phyloP scores from a whole-genome alignment of 352 stramenopile species.

The Phytophthora cactorum region DNA sequence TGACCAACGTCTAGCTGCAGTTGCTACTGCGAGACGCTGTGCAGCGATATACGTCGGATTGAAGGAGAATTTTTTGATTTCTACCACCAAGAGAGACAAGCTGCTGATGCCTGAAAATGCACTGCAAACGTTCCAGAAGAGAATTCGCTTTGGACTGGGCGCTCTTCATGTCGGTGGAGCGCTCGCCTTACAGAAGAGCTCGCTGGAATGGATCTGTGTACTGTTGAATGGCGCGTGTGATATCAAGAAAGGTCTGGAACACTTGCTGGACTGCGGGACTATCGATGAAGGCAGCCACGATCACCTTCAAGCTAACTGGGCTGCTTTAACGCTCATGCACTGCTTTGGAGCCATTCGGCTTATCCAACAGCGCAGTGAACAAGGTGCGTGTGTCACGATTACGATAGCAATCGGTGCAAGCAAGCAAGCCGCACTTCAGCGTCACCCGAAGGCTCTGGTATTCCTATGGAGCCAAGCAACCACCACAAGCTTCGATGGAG shows the following conservation, averaged over 20 bases:
- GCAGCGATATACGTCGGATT: conserved; percentile 34
- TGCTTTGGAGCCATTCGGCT: conserved; percentile 29
- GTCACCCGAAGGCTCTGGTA: conserved; percentile 39
- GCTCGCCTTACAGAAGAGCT: conserved; percentile 24
- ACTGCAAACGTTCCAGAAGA: conserved; percentile 18
- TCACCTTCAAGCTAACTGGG: conserved; percentile 36
- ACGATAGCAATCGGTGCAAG: not conserved
- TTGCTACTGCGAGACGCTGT: conserved; percentile 35
- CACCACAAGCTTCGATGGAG: conserved; percentile 11
- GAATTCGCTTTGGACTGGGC: conserved; percentile 42
- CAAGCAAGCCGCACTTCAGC: conserved; percentile 23
- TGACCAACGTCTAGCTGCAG: conserved; percentile 36
- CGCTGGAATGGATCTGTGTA: conserved; percentile 35
- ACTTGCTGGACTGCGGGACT: conserved; percentile 30
- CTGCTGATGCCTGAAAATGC: conserved; percentile 22
- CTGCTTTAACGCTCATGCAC: conserved; percentile 42
- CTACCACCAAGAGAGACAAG: conserved; percentile 12
- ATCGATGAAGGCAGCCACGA: not conserved
- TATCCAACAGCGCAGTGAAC: conserved; percentile 24
- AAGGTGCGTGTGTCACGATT: not conserved
- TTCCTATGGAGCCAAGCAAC: conserved; percentile 42
- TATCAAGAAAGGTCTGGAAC: conserved; percentile 33
- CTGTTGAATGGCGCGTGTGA: conserved; percentile 29
- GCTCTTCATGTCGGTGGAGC: conserved; percentile 40
- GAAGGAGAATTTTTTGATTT: conserved; percentile 21